Conservation (phyloP, 352 stramenopile genomes). For the Globisporangium megalacanthum region DNA sequence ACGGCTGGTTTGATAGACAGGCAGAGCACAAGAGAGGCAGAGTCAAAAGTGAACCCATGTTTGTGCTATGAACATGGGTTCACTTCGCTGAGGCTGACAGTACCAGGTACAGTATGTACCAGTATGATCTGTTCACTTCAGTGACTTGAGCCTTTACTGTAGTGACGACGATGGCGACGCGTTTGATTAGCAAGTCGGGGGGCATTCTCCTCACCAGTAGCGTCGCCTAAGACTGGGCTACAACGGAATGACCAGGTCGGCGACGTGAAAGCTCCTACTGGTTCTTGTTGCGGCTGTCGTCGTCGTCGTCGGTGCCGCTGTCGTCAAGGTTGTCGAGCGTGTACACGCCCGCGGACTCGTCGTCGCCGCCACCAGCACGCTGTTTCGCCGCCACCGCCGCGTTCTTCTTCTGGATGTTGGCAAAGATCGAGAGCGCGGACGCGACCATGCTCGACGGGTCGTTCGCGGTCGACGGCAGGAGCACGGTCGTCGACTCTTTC, state of each 20-base stretch:
- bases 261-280: background rate
- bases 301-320: constrained; percentile 29
- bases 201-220: no score
- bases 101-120: no score
- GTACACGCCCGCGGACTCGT: constrained; percentile 27
- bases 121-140: no score
- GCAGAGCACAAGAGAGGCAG: no score
- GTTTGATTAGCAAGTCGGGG: no score
- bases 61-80: no score
- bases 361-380: constrained; percentile 17
- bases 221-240: background rate
- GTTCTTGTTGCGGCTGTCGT: constrained; percentile 15
- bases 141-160: no score
- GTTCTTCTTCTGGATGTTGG: constrained; percentile 85
- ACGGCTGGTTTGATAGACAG: no score
- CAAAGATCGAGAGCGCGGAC: constrained; percentile 85
- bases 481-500: constrained; percentile 86
- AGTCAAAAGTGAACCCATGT: no score
- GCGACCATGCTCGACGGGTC: constrained; percentile 88
- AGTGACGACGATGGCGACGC: no score
- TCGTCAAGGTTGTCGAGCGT: constrained; percentile 67
- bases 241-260: background rate
- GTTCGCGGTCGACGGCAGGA: constrained; percentile 73
- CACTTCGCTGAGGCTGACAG: no score
- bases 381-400: constrained; percentile 16